Base-by-base conservation (phyloP, 257 asterid species). In the Solanum pinnatisectum region DNA sequence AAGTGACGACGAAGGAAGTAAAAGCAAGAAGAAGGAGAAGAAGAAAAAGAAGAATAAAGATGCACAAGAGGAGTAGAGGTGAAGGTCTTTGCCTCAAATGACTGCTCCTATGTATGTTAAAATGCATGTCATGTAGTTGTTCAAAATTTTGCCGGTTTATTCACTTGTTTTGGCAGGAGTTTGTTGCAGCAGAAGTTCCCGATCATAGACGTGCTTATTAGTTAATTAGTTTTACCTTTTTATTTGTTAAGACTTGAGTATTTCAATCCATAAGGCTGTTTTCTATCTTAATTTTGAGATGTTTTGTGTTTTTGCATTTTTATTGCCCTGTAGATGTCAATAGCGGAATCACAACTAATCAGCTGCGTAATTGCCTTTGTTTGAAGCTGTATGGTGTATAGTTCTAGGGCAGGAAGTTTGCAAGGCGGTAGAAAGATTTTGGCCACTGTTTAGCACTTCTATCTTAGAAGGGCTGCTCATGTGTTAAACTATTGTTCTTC, bases 11-110 rank as follows among this genome's bases (percentile, higher is more conserved):
- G 92, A 91, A 84, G 88, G 90, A 25, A 52, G 11, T 52, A 93
- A 92, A 89, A 93, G 94, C 33, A 94, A 90, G 92, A 95, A 95
- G 95, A 93, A 94, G 89, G 91, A 94, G 36, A 93, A 94, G 92
- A 94, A 94, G 87, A 95, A 94, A 90, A 94, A 93, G 95, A 94
- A 95, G 93, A 93, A 84, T 36, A 92, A 92, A 84, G 98, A 94
- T 72, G 94, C 88, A n/a, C 94, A 92, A 84, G 52, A 92, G 86
- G 91, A 92, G 90, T 91, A 90, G 91, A 33, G 10, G 83, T 37
- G 67, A 23, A 35, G 73, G 15, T 32, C 49, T 32, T 60, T 33
- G 23, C 35, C 83, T 87, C 88, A 16, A 70, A 27, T 72, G n/a
- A 87, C 84, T 70, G 74, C 49, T 87, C 33, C 70, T 25, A 78